Evolutionary conservation across 768 basidiomycete species (phyloP).

Genomic region (Leccinellum albellum): DNA sequence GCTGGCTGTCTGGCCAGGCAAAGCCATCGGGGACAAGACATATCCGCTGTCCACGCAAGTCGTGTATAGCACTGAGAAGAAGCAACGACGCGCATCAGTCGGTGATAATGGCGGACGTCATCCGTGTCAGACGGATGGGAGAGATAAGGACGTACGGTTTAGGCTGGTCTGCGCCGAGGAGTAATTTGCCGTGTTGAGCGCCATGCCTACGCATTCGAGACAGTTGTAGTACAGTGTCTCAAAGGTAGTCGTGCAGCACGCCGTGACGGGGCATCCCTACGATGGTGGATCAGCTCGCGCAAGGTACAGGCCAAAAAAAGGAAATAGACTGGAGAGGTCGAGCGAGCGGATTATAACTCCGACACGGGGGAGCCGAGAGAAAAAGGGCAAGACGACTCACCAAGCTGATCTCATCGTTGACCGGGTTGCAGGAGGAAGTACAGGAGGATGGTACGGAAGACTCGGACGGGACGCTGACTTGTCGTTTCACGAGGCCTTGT

Average conservation of each 20-base stretch:
- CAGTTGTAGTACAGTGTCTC: conserved; percentile 41
- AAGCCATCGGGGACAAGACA: conserved; percentile 18
- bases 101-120: not conserved
- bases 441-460: conserved; percentile 24
- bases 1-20: conserved; percentile 25
- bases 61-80: conserved; percentile 19
- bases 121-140: not conserved
- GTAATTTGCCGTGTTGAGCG: conserved; percentile 27
- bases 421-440: conserved; percentile 18
- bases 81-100: not conserved
- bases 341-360: conserved; percentile 1
- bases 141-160: conserved; percentile 31
- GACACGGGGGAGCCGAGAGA: not conserved
- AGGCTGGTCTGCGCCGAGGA: conserved; percentile 28
- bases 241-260: conserved; percentile 41
- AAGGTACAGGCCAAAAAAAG: not conserved
- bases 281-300: not conserved
- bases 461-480: conserved; percentile 10
- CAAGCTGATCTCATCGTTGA: conserved; percentile 22
- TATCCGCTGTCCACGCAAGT: conserved; percentile 27
- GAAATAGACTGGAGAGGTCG: not conserved
- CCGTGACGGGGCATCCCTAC: conserved; percentile 28
- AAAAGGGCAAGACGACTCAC: conserved; percentile 11
- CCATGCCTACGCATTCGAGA: conserved; percentile 36
- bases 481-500: conserved; percentile 9